Percentiles rank a stretch among this genome's conserved stretches.
Evolutionary conservation across 2,329 filamentous ascomycete species (phyloP).

Genomic region (Penicillium griseofulvum): DNA sequence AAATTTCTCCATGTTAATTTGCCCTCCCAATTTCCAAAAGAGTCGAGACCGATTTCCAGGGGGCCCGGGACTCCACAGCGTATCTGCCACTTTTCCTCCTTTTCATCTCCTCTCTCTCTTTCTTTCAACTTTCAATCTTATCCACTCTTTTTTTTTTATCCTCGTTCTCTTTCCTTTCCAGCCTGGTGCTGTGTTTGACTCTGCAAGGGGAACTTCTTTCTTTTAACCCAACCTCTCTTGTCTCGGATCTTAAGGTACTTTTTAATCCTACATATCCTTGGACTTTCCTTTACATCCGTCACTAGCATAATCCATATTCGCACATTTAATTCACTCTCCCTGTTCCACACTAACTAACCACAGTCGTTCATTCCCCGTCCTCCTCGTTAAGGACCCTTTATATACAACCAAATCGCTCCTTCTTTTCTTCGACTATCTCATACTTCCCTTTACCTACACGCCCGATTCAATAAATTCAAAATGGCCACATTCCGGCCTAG

Average conservation of each 20-base stretch:
- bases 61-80: neutral
- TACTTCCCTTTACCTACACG: constrained; percentile 18
- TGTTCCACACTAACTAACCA: neutral
- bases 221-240: constrained; percentile 15
- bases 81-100: constrained; percentile 12
- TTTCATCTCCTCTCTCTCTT: constrained; percentile 6
- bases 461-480: constrained; percentile 10
- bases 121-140: constrained; percentile 1
- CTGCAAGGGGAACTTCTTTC: constrained; percentile 16
- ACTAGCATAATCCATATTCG: neutral
- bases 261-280: neutral
- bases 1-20: neutral
- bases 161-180: constrained; percentile 18
- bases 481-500: constrained; percentile 67
- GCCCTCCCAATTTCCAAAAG: neutral
- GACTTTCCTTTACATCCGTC: neutral
- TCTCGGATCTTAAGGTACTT: constrained; percentile 22
- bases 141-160: constrained; percentile 12
- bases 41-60: constrained; percentile 9
- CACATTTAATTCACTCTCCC: neutral
- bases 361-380: constrained; percentile 7
- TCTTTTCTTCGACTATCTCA: constrained; percentile 12
- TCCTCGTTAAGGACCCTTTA: constrained; percentile 4
- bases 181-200: constrained; percentile 29
- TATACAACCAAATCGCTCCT: constrained; percentile 18